A percentile compares a stretch with the other conserved stretches of the same genome.
Evolutionary conservation across 306 rosid species (phyloP).

Genomic region (Leucaena leucocephala): DNA sequence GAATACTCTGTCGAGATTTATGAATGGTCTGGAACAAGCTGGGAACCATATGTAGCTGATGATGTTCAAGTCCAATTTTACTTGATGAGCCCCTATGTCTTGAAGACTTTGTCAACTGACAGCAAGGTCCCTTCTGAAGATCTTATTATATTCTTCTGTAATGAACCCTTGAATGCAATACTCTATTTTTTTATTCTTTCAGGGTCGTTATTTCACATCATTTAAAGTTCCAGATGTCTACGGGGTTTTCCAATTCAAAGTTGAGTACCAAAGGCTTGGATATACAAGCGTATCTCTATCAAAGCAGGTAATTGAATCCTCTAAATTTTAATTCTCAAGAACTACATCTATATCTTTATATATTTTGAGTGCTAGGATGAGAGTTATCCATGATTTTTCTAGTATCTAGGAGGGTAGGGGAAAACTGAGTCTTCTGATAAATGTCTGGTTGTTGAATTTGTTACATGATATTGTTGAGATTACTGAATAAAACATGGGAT

Average conservation of each 20-base stretch:
- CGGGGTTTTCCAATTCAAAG: constrained; percentile 99
- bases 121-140: constrained; percentile 59
- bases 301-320: constrained; percentile 71
- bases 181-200: constrained; percentile 26
- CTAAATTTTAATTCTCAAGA: constrained; percentile 6
- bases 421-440: not conserved
- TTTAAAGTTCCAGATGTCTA: constrained; percentile 98
- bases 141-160: constrained; percentile 8
- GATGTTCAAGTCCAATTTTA: constrained; percentile 98
- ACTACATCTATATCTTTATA: not conserved
- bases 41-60: constrained; percentile 88
- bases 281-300: constrained; percentile 79
- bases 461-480: not conserved
- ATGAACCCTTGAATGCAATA: constrained; percentile 21
- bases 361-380: not conserved
- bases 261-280: constrained; percentile 89
- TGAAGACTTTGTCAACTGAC: constrained; percentile 82
- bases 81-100: constrained; percentile 99
- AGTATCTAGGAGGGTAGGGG: not conserved
- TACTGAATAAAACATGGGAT: constrained; percentile 11
- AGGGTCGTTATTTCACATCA: constrained; percentile 80
- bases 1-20: constrained; percentile 84
- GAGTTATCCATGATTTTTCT: not conserved
- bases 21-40: constrained; percentile 91
- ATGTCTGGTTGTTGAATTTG: not conserved